phyloP scores from a whole-genome alignment of 2,329 filamentous ascomycete species.

The Penicillium sp. region DNA sequence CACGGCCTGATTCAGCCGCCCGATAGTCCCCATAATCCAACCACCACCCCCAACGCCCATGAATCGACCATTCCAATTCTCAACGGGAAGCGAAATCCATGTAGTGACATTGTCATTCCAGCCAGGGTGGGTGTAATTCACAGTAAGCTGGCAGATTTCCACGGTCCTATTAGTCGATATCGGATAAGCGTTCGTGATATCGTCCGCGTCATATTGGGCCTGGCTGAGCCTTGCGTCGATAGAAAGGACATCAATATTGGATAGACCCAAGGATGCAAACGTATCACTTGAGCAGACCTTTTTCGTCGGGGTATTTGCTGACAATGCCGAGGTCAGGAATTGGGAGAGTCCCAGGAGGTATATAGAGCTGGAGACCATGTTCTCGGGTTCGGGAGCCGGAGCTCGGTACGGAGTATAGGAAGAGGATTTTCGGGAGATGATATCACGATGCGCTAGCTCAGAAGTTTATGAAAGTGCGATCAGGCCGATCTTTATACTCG shows the following conservation, averaged over 20 bases:
- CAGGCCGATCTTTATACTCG: background rate
- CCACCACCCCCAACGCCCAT: slow-evolving; percentile 42
- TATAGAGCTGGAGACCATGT: background rate
- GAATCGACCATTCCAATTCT: slow-evolving; percentile 40
- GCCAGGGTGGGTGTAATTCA: slow-evolving; percentile 40
- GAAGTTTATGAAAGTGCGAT: background rate
- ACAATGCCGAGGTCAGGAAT: background rate
- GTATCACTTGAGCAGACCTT: background rate
- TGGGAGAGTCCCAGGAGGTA: background rate
- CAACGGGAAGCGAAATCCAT: slow-evolving; percentile 33
- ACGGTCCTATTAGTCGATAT: background rate
- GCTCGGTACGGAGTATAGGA: background rate
- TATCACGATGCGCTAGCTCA: background rate
- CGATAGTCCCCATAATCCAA: slow-evolving; percentile 8
- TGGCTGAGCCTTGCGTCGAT: background rate
- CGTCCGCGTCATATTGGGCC: background rate
- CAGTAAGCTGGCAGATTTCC: slow-evolving; percentile 41
- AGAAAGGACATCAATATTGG: background rate
- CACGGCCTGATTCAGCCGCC: background rate
- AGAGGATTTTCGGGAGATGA: background rate
- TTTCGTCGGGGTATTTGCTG: background rate
- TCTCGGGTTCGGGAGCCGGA: background rate
- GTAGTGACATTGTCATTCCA: slow-evolving; percentile 34
- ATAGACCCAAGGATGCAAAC: background rate
- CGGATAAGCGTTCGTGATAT: background rate